Base-by-base conservation (phyloP, 176 grass and related monocot genomes). In the Musa troglodytarum region DNA sequence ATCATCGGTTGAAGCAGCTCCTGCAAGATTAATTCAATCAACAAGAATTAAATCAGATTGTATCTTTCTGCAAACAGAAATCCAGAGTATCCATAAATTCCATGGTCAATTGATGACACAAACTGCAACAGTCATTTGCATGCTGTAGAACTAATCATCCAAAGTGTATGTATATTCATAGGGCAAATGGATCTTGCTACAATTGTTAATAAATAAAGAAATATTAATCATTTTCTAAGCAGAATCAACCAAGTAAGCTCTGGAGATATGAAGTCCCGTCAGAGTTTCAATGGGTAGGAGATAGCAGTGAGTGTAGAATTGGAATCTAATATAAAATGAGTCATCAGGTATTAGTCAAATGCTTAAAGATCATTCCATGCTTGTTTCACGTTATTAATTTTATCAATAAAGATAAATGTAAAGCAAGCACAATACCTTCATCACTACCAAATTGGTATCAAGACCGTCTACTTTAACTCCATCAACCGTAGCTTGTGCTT, bases 401-500 rank as follows among this genome's bases (percentile, higher is more conserved):
- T 6, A 28, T 28, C 49, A 1, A 49, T 11, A 69, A 17, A 49
- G 8, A 69, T 10, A 19, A 19, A 69, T 9, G 11, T 50, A 70
- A 17, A 25, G 16, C 25, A 55, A 34, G 24, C 16, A 74, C 13
- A 55, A 67, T 90, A 98, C 94, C 94, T 98, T 92, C 94, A 93
- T 98, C 72, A 98, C 90, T 63, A 88, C 94, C 64, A 98, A 83
- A 70, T 98, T 98, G 56, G 90, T 98, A 85, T 93, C 90, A 49
- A 98, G 88, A 43, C 94, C 94, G 69, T 98, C 94, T 81, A 98
- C 94, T 81, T 93, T 98, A 79, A 98, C 94, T 79, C 90, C 94
- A 55, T 93, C 88, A 83, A 98, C 72, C 28, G 86, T 83, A 65
- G 90, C 90, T 86, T 93, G 84, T 82, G 90, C 94, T 72, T 90